A percentile compares a stretch with the other conserved stretches of the same genome.
phyloP scores from a whole-genome alignment of 2,329 filamentous ascomycete genomes.

The Camptophora hylomeconis region DNA sequence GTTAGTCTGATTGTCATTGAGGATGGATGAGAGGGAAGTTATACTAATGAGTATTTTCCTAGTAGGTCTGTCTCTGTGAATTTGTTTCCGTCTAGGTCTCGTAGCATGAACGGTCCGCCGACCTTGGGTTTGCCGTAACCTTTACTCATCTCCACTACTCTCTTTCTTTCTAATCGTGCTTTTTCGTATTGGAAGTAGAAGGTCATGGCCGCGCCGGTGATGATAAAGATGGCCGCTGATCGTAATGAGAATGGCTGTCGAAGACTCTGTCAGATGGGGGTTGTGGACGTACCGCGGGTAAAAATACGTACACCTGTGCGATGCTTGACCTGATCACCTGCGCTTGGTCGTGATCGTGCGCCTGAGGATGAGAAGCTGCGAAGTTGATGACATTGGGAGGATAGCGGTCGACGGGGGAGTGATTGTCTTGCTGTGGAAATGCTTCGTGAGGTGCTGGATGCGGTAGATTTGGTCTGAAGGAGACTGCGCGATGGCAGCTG shows the following conservation, averaged over 20 bases:
- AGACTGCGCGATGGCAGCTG: too few relatives aligned
- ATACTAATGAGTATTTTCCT: conserved; percentile 57
- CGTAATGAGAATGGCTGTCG: conserved; percentile 82
- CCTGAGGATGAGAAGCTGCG: not conserved
- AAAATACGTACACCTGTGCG: conserved; percentile 28
- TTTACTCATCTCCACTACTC: conserved; percentile 83
- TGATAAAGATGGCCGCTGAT: conserved; percentile 72
- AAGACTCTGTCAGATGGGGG: conserved; percentile 8
- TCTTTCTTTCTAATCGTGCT: conserved; percentile 73
- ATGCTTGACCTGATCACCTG: conserved; percentile 18
- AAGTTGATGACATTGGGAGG: too few relatives aligned
- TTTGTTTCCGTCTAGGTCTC: conserved; percentile 65
- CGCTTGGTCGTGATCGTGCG: too few relatives aligned
- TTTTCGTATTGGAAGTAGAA: conserved; percentile 94
- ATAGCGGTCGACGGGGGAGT: too few relatives aligned
- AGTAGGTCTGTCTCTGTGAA: conserved; percentile 72
- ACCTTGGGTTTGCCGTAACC: conserved; percentile 88
- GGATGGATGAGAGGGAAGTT: not conserved
- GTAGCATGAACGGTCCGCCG: conserved; percentile 69
- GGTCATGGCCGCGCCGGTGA: conserved; percentile 62
- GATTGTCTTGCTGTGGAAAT: too few relatives aligned
- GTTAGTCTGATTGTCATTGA: not conserved
- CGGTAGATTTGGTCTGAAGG: too few relatives aligned
- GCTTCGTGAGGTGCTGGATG: too few relatives aligned
- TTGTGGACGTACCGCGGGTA: conserved; percentile 10